Conservation (phyloP, 306 rosid genomes). For the Dryas alaskensis region DNA sequence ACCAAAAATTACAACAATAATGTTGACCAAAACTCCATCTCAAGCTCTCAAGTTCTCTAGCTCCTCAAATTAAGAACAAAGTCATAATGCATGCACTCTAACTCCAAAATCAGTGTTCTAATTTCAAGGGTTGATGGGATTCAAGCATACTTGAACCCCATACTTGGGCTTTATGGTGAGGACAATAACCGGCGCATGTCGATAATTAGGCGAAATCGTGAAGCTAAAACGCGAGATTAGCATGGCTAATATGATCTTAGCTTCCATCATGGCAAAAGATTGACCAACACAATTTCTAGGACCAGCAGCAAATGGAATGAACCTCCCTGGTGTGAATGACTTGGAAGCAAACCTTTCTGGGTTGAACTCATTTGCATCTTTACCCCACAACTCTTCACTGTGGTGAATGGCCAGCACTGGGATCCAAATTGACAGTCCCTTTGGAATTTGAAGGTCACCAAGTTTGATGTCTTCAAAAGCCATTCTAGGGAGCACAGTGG, state of each 20-base stretch:
- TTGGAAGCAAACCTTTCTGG: slow-evolving; percentile 82
- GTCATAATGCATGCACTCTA: neutral
- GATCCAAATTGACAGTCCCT: slow-evolving; percentile 91
- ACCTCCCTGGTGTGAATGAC: slow-evolving; percentile 61
- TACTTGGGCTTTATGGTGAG: slow-evolving; percentile 89
- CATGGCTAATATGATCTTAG: slow-evolving; percentile 85
- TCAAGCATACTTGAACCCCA: slow-evolving; percentile 87
- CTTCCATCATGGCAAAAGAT: slow-evolving; percentile 89
- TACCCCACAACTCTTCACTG: slow-evolving; percentile 79
- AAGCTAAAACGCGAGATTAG: slow-evolving; percentile 66
- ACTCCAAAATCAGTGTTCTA: neutral
- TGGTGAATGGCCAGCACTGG: slow-evolving; percentile 98
- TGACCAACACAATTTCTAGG: slow-evolving; percentile 93
- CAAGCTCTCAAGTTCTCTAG: neutral
- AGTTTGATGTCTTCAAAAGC: slow-evolving; percentile 77
- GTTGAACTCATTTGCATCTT: slow-evolving; percentile 88
- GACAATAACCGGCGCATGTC: slow-evolving; percentile 85
- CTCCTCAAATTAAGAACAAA: neutral
- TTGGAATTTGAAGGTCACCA: slow-evolving; percentile 82
- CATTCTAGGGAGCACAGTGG: slow-evolving; percentile 87
- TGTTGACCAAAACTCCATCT: slow-evolving; percentile 11
- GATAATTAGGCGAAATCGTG: slow-evolving; percentile 61
- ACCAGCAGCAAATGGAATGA: slow-evolving; percentile 82
- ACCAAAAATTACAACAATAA: slow-evolving; percentile 15
- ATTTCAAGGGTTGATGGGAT: slow-evolving; percentile 44